Evolutionary conservation across 169 alveolate genomes (phyloP), one percentile per base, ranked within the genome.

Genomic region (Gregarina niphandrodes): DNA sequence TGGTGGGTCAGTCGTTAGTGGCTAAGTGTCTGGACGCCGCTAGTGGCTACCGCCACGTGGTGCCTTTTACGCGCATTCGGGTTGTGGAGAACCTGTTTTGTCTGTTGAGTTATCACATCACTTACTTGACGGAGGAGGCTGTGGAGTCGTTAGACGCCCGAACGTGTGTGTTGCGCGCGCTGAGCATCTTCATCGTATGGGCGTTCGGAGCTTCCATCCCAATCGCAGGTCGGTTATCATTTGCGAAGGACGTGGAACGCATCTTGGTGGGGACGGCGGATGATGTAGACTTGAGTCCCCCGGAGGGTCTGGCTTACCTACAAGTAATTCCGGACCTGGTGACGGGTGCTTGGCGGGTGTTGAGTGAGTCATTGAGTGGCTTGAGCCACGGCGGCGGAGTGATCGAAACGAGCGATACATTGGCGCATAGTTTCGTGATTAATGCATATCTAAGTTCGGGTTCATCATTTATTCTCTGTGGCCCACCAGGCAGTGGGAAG

Each of bases 401-500:
- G n/a, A n/a, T n/a, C n/a, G n/a, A n/a, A n/a, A n/a, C n/a, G n/a
- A n/a, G n/a, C n/a, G n/a, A n/a, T n/a, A 90, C 98, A 0, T 67
- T 85, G 20, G 66, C 96, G 40, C 95, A 90, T 54, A 74, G 76
- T 49, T 89, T 82, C 22, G 84, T 84, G 13, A 64, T 86, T 20
- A 84, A 90, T 34, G 81, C 91, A 0, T 86, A 95, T 95, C 57
- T 86, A 0, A 70, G 82, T 48, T 89, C 77, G 49, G 84, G 80
- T 48, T 67, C 85, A 46, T 96, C 95, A n/a, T 85, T 85, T 61
- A 67, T 86, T 53, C 71, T 86, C 40, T 85, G 96, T 61, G 96
- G 98, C 6, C 96, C 98, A 1, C 96, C 98, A 0, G 95, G 96
- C 21, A 77, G 91, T 26, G 96, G 96, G 24, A 86, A 86, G 65